Base-by-base conservation (phyloP, 768 basidiomycete species). In the Pleurotus tuoliensis region DNA sequence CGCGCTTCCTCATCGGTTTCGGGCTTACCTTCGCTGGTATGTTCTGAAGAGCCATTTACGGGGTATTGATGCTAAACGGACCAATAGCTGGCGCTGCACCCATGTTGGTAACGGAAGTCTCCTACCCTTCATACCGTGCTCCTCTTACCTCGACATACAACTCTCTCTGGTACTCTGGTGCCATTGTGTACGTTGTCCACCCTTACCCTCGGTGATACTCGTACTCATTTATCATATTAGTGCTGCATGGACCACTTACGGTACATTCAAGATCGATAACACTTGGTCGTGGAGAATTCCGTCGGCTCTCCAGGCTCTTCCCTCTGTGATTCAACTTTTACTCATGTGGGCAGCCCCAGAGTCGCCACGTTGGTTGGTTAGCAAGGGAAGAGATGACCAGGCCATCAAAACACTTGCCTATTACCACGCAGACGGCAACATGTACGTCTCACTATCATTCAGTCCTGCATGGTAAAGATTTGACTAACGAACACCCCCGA, bases 91-190 rank as follows among this genome's bases (percentile, higher is more conserved):
- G 83, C 63, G 83, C 90, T 51, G 90, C 92, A 8, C 91, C 92
- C 11, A 80, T 93, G 77, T 71, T 94, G 72, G 84, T 93, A 53
- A 87, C 90, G 47, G 92, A 94, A 71, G 71, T 94, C 15, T 79
- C 92, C 1, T 93, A 92, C 68, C 92, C 92, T 13, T 74, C 80
- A 12, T 87, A 94, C 70, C 90, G 92, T 61, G 87, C 85, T 13
- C 84, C 84, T 34, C 70, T 94, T 56, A 93, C 89, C 9, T 84
- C 88, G 1, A 71, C 83, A 51, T 91, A 89, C 76, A 90, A 92
- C 75, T 87, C 88, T 25, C 84, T 92, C 58, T 93, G 92, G 90
- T 90, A 90, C 67, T 84, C 87, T 13, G 92, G 92, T 57, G 77
- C 88, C 52, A 90, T 92, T 67, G 65, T 91, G 83, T 86, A 60